A percentile compares a stretch with the other conserved stretches of the same genome.
These are phyloP conservation scores for Fusarium marasasianum DNA, from an alignment of 2,329 filamentous ascomycete species.

Conservation along the genomic window DNA sequence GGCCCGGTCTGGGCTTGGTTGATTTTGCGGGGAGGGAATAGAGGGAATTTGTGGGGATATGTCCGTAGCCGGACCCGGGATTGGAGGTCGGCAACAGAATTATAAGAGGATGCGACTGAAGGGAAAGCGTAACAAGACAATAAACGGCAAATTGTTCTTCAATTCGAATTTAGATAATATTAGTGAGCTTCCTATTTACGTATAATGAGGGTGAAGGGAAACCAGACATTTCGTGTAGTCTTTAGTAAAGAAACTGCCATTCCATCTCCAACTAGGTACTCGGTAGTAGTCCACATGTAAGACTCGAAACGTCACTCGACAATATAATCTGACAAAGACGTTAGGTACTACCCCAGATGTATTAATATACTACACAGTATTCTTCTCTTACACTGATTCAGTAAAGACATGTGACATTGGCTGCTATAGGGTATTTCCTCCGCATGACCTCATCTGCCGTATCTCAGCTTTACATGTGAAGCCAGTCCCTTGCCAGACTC, in stretches of 20 bases:
- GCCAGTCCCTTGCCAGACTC: slow-evolving; percentile 19
- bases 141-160: neutral
- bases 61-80: slow-evolving; percentile 34
- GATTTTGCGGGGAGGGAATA: slow-evolving; percentile 33
- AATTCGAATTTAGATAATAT: no score
- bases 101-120: neutral
- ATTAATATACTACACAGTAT: neutral
- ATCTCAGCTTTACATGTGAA: slow-evolving; percentile 44
- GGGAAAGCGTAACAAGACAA: neutral
- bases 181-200: neutral
- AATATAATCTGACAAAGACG: slow-evolving; percentile 1
- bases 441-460: slow-evolving; percentile 44
- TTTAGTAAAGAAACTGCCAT: neutral
- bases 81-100: slow-evolving; percentile 28
- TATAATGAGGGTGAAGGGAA: neutral
- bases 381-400: neutral
- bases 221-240: neutral
- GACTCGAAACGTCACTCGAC: neutral
- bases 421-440: slow-evolving; percentile 4
- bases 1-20: slow-evolving; percentile 17
- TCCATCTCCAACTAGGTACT: neutral
- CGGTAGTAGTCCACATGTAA: neutral
- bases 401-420: slow-evolving; percentile 30
- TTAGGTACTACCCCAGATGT: slow-evolving; percentile 7
- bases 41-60: slow-evolving; percentile 28